Base-by-base conservation (phyloP, 2,329 filamentous ascomycete genomes). In the Clonostachys rhizophaga region DNA sequence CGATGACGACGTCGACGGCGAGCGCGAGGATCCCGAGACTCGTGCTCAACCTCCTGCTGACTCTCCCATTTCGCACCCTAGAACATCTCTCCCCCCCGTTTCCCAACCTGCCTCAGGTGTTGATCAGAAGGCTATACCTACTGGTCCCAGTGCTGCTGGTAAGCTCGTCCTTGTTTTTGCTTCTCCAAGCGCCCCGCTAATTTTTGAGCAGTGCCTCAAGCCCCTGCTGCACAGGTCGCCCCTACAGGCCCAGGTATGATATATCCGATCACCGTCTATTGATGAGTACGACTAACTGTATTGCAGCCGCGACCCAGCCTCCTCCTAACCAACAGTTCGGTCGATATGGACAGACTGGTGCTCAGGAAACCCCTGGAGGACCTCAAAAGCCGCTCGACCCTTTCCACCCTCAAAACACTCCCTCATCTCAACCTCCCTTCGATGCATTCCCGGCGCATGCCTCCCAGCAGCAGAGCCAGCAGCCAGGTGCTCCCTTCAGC, bases 21-120 rank as follows among this genome's bases (percentile, higher is more conserved):
- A 96, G 61, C 84, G 91, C 52, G 94, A 99, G 71, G 91, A 97
- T 67, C 85, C 92, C 39, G 92, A 97, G 75, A 97, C 94, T 47
- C 86, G 92, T 60, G 85, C 89, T 54, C 92, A 96, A 62, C 91
- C 92, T 52, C 92, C 92, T 30, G 89, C 92, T 55, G 91, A 96
- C 63, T 96, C 94, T 16, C 94, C 94, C 35, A 83, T 92, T 52
- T 79, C 89, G 46, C 84, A 89, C 55, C 92, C 94, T 52, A 84
- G 91, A 58, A 86, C 94, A 52, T 88, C 92, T 12, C 78, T 97
- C 24, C 92, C 94, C 54, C 91, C 91, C 36, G 83, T 79, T 14
- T 63, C 73, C 17, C 78, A 83, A 50, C 68, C 78, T 16, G 68
- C 76, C 34, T 58, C 76, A 9, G 70, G 75, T n/a, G 71, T 79